phyloP scores from a whole-genome alignment of 1,284 basidiomycete genomes.

The Cystobasidium pallidum region DNA sequence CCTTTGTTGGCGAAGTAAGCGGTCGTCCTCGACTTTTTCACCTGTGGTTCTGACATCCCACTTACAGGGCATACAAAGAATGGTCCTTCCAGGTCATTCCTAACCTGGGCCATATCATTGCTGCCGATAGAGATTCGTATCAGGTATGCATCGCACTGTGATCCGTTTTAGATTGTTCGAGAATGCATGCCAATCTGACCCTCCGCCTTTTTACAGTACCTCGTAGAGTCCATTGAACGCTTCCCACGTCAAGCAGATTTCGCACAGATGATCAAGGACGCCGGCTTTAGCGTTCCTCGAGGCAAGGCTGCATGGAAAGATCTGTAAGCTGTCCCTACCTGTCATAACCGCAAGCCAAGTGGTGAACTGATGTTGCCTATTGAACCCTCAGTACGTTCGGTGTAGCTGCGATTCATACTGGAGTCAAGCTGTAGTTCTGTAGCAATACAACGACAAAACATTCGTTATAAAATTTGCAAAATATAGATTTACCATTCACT shows the following conservation, averaged over 20 bases:
- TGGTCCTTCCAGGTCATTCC: slow-evolving; percentile 98
- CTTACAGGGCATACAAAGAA: slow-evolving; percentile 79
- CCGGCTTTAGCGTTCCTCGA: slow-evolving; percentile 56
- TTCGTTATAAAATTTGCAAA: neutral
- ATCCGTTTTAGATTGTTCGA: too few relatives aligned
- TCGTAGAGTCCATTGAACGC: slow-evolving; percentile 94
- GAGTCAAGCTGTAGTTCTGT: slow-evolving; percentile 51
- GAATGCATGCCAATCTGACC: neutral
- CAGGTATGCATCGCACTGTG: slow-evolving; percentile 59
- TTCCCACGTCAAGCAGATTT: slow-evolving; percentile 92
- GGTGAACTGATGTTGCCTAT: neutral
- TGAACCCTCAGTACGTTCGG: slow-evolving; percentile 52
- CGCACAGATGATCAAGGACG: slow-evolving; percentile 70
- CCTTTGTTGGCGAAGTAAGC: slow-evolving; percentile 81
- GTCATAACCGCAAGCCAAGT: neutral
- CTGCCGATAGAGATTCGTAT: slow-evolving; percentile 91
- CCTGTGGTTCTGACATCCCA: neutral
- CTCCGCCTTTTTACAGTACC: slow-evolving; percentile 63
- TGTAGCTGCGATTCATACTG: slow-evolving; percentile 54
- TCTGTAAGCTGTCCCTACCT: slow-evolving; percentile 41
- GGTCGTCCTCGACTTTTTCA: neutral
- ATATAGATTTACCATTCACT: too few relatives aligned
- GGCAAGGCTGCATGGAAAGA: slow-evolving; percentile 51
- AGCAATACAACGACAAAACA: slow-evolving; percentile 21
- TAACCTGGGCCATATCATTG: slow-evolving; percentile 90